Evolutionary conservation across 176 grass and related monocot genomes (phyloP).

Genomic region (Cocos nucifera): DNA sequence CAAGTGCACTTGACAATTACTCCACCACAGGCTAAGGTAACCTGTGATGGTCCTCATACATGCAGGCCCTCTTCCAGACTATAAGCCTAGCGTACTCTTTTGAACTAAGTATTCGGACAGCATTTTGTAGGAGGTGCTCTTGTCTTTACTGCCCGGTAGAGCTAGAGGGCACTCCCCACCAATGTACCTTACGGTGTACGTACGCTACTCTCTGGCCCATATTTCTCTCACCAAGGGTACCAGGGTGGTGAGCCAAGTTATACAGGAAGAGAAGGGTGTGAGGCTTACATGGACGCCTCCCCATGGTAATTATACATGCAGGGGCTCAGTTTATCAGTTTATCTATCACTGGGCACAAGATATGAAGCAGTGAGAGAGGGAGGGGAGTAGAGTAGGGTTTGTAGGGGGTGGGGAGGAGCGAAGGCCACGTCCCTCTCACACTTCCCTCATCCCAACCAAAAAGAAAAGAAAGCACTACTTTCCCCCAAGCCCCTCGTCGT

Average conservation of each 20-base stretch:
- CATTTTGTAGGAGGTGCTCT: conserved; percentile 81
- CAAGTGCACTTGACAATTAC: conserved; percentile 33
- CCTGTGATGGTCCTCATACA: conserved; percentile 46
- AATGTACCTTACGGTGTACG: too few relatives aligned
- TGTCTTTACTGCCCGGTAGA: conserved; percentile 45
- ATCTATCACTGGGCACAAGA: conserved; percentile 7
- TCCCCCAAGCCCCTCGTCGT: conserved; percentile 36
- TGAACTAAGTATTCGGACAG: conserved; percentile 60
- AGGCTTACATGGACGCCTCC: background rate
- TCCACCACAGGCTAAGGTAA: conserved; percentile 13
- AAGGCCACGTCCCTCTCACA: conserved; percentile 31
- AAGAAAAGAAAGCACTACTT: conserved; percentile 32
- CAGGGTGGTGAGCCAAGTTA: conserved; percentile 12
- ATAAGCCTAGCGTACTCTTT: conserved; percentile 33
- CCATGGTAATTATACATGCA: conserved; percentile 11
- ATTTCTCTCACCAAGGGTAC: background rate
- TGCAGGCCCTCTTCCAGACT: conserved; percentile 18
- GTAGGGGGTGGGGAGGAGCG: conserved; percentile 20
- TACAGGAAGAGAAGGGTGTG: conserved; percentile 5
- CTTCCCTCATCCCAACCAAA: conserved; percentile 26
- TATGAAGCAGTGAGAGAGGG: conserved; percentile 16
- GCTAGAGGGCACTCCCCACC: too few relatives aligned
- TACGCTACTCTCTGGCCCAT: too few relatives aligned
- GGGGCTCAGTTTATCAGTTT: background rate
- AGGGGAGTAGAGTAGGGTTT: conserved; percentile 34